Conservation (phyloP, 2,329 filamentous ascomycete genomes). For the Colletotrichum higginsianum region DNA sequence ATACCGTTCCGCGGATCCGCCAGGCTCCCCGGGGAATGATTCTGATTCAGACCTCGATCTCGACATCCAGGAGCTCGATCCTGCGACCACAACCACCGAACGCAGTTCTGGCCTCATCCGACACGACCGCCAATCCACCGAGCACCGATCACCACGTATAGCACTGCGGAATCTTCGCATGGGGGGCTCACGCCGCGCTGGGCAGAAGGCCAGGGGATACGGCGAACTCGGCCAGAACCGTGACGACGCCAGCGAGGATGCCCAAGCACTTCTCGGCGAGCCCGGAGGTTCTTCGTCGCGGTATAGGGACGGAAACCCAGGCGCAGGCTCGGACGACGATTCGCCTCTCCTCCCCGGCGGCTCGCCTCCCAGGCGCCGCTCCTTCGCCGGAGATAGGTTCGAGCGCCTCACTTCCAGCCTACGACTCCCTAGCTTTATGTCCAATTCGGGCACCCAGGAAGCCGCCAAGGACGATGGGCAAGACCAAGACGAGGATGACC, state of each 20-base stretch:
- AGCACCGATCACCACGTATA: slow-evolving; percentile 71
- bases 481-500: slow-evolving; percentile 70
- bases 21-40: slow-evolving; percentile 76
- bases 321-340: slow-evolving; percentile 69
- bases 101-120: slow-evolving; percentile 56
- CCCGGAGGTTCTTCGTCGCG: slow-evolving; percentile 68
- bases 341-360: slow-evolving; percentile 76
- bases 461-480: slow-evolving; percentile 59
- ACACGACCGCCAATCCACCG: slow-evolving; percentile 63
- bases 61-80: slow-evolving; percentile 85
- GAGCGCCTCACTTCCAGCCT: slow-evolving; percentile 67
- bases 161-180: slow-evolving; percentile 80
- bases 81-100: slow-evolving; percentile 55
- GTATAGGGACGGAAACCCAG: slow-evolving; percentile 71
- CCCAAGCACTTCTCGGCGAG: slow-evolving; percentile 76
- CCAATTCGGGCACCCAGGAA: slow-evolving; percentile 52
- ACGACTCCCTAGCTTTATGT: slow-evolving; percentile 79
- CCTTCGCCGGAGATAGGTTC: slow-evolving; percentile 58
- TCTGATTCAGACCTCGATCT: slow-evolving; percentile 85
- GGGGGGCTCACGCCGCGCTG: slow-evolving; percentile 72
- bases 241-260: slow-evolving; percentile 75
- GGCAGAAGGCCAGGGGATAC: slow-evolving; percentile 69
- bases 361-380: slow-evolving; percentile 52
- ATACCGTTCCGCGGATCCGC: slow-evolving; percentile 70
- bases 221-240: slow-evolving; percentile 72